phyloP scores from a whole-genome alignment of 2,329 filamentous ascomycete species.

The Ophiostoma novo-ulmi region DNA sequence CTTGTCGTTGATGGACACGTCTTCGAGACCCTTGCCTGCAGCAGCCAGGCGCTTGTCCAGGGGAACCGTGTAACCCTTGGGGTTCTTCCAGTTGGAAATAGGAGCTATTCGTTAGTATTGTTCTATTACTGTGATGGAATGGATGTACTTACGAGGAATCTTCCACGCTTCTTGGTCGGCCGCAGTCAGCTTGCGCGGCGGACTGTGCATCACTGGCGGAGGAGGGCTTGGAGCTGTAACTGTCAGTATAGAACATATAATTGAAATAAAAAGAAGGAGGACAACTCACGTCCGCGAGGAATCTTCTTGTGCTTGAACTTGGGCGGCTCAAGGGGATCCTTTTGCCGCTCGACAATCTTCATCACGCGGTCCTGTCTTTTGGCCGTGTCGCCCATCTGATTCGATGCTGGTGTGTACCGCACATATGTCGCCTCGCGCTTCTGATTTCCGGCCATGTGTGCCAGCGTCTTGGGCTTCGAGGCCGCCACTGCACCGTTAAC shows the following conservation, averaged over 20 bases:
- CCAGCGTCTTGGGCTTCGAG: slow-evolving; percentile 94
- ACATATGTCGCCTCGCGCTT: slow-evolving; percentile 83
- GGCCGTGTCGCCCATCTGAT: slow-evolving; percentile 81
- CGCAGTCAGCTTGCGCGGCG: slow-evolving; percentile 88
- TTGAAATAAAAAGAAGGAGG: not conserved
- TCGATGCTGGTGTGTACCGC: slow-evolving; percentile 84
- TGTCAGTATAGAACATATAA: slow-evolving; percentile 14
- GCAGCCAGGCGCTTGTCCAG: slow-evolving; percentile 92
- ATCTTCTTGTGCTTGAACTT: slow-evolving; percentile 99
- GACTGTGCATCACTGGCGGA: slow-evolving; percentile 90
- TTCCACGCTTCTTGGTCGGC: slow-evolving; percentile 97
- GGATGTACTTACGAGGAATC: slow-evolving; percentile 50
- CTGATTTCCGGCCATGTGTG: slow-evolving; percentile 58
- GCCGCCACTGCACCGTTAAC: slow-evolving; percentile 82
- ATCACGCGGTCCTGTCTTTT: slow-evolving; percentile 93
- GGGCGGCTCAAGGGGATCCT: slow-evolving; percentile 92
- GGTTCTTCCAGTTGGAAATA: slow-evolving; percentile 98
- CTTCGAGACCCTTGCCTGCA: slow-evolving; percentile 84
- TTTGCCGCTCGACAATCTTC: slow-evolving; percentile 93
- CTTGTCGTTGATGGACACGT: slow-evolving; percentile 96
- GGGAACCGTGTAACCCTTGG: slow-evolving; percentile 94
- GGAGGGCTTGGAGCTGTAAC: slow-evolving; percentile 69
- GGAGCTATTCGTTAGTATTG: slow-evolving; percentile 49
- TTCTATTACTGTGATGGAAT: no score
- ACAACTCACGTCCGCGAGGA: slow-evolving; percentile 49